Base-by-base conservation (phyloP, 2,329 filamentous ascomycete genomes). In the Alternaria triticina region DNA sequence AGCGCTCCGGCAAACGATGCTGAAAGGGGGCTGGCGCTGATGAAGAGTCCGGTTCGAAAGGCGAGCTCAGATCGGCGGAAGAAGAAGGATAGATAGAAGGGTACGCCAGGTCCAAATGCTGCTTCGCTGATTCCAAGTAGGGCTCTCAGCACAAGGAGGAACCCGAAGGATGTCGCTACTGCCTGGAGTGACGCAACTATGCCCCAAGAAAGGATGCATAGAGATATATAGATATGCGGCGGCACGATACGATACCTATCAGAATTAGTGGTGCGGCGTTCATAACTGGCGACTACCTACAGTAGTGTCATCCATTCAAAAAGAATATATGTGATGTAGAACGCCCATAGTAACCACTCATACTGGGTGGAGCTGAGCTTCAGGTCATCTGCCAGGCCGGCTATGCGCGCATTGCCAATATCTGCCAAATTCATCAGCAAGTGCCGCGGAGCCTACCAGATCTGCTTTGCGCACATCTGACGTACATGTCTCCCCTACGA, bases 41-140 rank as follows among this genome's bases (percentile, higher is more conserved):
- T 90, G 80, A 97, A 96, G 2, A 97, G 86, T 22, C 93, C 94
- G 0, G 92, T 96, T 40, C 94, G 85, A 64, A 96, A 90, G 0
- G 94, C 95, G 33, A 97, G 83, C 78, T 98, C 95, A 50, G 88
- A 82, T 7, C 87, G 81, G 13, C 83, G 84, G 74, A 87, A 90
- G 80, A 90, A 90, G 71, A 89, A 86, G 0, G 87, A 88, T 9
- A 90, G 77, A 65, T 89, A 90, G 72, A 89, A 89, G 0, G 88
- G 88, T 0, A 90, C 85, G 5, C 88, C 88, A 0, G 88, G 87
- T 1, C 85, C 84, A 70, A 90, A 90, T 0, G 87, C 88, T 0
- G 88, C 88, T 77, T 90, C 88, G 12, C 84, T 82, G 49, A 88
- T 81, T 1, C 87, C 87, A 4, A 89, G 82, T 11, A 82, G 76